Evolutionary conservation across 192 early-diverging fungal species (phyloP).

Genomic region (Linnemannia hyalina): DNA sequence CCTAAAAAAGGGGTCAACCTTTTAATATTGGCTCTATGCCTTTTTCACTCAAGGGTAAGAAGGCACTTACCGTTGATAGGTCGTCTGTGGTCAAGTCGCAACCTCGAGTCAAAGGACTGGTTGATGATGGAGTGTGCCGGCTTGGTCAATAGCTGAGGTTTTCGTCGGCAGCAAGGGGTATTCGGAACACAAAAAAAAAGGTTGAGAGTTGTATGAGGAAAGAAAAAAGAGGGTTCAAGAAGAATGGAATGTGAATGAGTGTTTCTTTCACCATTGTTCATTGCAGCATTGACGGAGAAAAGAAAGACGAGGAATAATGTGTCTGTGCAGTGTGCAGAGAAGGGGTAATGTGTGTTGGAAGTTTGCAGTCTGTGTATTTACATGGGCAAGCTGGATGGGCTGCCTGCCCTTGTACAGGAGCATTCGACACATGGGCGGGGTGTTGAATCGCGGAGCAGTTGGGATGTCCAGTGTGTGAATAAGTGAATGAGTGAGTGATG

Average conservation of each 20-base stretch:
- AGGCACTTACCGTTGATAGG: constrained; percentile 73
- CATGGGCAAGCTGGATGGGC: constrained; percentile 79
- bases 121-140: constrained; percentile 85
- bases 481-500: not conserved
- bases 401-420: constrained; percentile 83
- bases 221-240: constrained; percentile 9
- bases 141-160: constrained; percentile 71
- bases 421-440: constrained; percentile 73
- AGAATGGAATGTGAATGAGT: constrained; percentile 6
- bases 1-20: too few relatives aligned
- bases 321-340: not conserved
- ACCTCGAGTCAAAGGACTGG: constrained; percentile 79
- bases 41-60: too few relatives aligned
- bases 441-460: constrained; percentile 31
- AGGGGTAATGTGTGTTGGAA: too few relatives aligned
- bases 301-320: not conserved
- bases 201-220: not conserved
- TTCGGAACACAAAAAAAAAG: not conserved
- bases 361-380: constrained; percentile 21
- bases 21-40: too few relatives aligned
- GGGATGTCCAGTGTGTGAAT: constrained; percentile 16
- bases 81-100: constrained; percentile 70
- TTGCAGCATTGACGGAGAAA: not conserved
- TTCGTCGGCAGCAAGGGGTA: not conserved
- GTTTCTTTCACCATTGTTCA: not conserved